Evolutionary conservation across 2,329 filamentous ascomycete species (phyloP), one percentile per base, ranked within the genome.

Genomic region (Pseudogymnoascus sp.): DNA sequence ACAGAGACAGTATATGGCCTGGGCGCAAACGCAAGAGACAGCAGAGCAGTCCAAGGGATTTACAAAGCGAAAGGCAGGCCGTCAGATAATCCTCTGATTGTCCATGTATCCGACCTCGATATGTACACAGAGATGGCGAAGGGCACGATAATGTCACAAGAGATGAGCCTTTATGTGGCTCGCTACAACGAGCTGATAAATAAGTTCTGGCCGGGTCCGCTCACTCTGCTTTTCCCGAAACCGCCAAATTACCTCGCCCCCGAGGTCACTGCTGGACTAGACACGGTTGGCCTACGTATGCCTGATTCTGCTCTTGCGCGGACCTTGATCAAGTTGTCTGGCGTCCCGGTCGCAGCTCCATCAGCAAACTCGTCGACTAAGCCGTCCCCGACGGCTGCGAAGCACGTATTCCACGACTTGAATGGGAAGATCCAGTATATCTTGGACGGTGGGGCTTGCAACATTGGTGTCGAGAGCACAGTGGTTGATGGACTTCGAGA

Each of bases 1-100:
- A 99, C 95, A 0, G 95, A 99, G 77, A 99, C 95, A 0, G 95
- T 99, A 0, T 99, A 99, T 74, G 95, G 95, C 0, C 82, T 99
- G 6, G 95, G 92, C n/a, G 95, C 95, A 12, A 95, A 97, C 77
- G 95, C 95, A 10, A 97, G 93, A 26, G 85, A 91, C 70, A 91
- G 87, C 71, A 80, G 79, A 23, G 89, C 93, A 1, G 93, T 97
- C 5, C 86, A 83, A 71, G 93, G 92, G n/a, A 99, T 99, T 68
- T 99, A 95, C 75, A 81, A 85, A 21, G 92, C 91, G 62, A 99
- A 99, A 77, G 89, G 91, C 63, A 80, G 95, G 63, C 95, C 95
- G 3, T 89, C 89, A 5, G 95, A 99, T 73, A 99, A 99, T 74
- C 95, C 95, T 16, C 83, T 99, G 64, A 99, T 99, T 69, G 87